Percentiles rank a stretch among this genome's conserved stretches.
Conservation (phyloP, 768 basidiomycete genomes). For the Amanita thiersii region DNA sequence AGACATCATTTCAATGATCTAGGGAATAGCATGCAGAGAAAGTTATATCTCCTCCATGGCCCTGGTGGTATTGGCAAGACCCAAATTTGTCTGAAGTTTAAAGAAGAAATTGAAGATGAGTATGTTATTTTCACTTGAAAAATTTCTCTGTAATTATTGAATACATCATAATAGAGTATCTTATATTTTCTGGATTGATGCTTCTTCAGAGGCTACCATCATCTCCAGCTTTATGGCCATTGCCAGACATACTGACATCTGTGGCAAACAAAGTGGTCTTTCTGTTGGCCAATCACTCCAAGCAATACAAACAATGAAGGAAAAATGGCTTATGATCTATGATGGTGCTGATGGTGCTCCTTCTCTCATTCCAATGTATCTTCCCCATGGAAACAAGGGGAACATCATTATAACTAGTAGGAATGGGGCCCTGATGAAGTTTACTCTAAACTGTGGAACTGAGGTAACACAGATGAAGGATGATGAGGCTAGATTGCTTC, state of each 20-base stretch:
- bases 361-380: slow-evolving; percentile 7
- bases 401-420: slow-evolving; percentile 16
- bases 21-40: background rate
- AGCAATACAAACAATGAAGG: slow-evolving; percentile 11
- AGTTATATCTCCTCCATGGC: slow-evolving; percentile 13
- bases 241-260: background rate
- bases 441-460: slow-evolving; percentile 3
- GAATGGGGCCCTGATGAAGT: slow-evolving; percentile 8
- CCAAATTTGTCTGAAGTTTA: slow-evolving; percentile 14
- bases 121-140: background rate
- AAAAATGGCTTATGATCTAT: slow-evolving; percentile 14
- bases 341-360: slow-evolving; percentile 14
- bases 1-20: slow-evolving; percentile 8
- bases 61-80: slow-evolving; percentile 16
- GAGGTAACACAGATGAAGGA: slow-evolving; percentile 13
- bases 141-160: background rate
- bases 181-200: slow-evolving; percentile 18
- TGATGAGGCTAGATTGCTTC: slow-evolving; percentile 12
- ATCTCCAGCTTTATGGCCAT: slow-evolving; percentile 8
- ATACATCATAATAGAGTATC: slow-evolving; percentile 11
- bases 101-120: slow-evolving; percentile 7
- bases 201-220: slow-evolving; percentile 12
- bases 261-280: background rate
- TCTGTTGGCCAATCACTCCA: slow-evolving; percentile 6
- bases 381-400: slow-evolving; percentile 13